Percentiles rank a stretch among this genome's conserved stretches.
phyloP scores from a whole-genome alignment of 352 stramenopile species.

The Phytophthora citrophthora region DNA sequence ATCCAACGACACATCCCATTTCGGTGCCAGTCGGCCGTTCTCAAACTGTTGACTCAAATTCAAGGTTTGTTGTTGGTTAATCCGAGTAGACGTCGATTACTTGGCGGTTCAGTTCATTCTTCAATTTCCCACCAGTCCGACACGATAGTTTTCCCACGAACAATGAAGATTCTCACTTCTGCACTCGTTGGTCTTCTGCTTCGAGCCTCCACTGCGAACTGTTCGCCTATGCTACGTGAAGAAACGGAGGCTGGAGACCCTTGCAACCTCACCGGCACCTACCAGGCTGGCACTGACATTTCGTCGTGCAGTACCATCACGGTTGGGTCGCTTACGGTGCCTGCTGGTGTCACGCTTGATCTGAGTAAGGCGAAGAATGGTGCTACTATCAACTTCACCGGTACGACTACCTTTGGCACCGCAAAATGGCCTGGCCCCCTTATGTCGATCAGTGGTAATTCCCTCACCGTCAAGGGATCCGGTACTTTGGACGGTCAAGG shows the following conservation, averaged over 20 bases:
- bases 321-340: constrained; percentile 30
- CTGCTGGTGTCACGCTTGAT: constrained; percentile 38
- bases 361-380: constrained; percentile 33
- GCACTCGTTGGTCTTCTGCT: neutral
- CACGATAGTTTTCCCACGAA: neutral
- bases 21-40: constrained; percentile 2
- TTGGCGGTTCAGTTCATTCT: constrained; percentile 1
- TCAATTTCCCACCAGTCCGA: neutral
- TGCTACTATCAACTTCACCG: constrained; percentile 33
- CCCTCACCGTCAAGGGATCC: constrained; percentile 29
- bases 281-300: constrained; percentile 31
- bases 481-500: constrained; percentile 43
- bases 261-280: constrained; percentile 34
- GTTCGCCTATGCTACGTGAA: constrained; percentile 23
- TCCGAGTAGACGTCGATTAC: too few relatives aligned
- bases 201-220: constrained; percentile 2
- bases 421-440: constrained; percentile 36
- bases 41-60: constrained; percentile 6
- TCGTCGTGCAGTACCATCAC: constrained; percentile 31
- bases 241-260: constrained; percentile 17
- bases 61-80: neutral
- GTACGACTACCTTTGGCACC: constrained; percentile 40
- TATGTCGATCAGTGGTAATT: constrained; percentile 21
- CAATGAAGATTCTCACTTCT: constrained; percentile 35
- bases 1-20: constrained; percentile 19